Evolutionary conservation across 805 yeast genomes (phyloP).

Genomic region (Kuraishia cidri): DNA sequence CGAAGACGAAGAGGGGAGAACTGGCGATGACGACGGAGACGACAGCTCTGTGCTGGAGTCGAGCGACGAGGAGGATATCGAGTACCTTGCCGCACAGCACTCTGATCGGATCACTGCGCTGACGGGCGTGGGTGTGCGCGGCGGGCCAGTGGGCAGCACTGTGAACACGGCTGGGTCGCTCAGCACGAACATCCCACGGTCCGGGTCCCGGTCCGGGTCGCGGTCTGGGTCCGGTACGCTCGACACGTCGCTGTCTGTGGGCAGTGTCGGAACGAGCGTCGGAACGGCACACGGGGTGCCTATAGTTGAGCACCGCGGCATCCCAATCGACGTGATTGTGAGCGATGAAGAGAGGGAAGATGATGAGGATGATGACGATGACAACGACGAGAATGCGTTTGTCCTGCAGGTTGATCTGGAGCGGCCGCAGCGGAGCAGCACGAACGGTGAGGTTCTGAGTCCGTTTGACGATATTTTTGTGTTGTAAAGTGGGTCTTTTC

Average conservation of each 20-base stretch:
- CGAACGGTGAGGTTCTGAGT: background rate
- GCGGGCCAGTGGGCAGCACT: background rate
- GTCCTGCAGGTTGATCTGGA: slow-evolving; percentile 2
- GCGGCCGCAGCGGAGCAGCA: background rate
- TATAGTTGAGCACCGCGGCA: no score
- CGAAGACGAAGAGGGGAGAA: background rate
- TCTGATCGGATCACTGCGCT: background rate
- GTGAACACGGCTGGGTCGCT: background rate
- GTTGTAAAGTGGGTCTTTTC: background rate
- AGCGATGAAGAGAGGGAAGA: background rate
- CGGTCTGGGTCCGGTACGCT: no score
- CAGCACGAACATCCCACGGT: background rate
- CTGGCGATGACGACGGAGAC: slow-evolving; percentile 1
- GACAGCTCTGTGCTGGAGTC: slow-evolving; percentile 1
- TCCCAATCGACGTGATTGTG: slow-evolving; percentile 1
- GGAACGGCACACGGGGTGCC: no score
- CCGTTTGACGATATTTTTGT: slow-evolving; percentile 2
- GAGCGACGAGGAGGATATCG: slow-evolving; percentile 3
- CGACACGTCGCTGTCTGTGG: no score
- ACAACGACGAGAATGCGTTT: background rate
- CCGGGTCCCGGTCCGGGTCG: background rate
- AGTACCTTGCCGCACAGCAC: slow-evolving; percentile 1
- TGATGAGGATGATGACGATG: background rate
- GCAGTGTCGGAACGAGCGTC: no score
- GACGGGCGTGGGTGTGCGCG: background rate